Conservation (phyloP, 306 rosid species). For the Dalbergia oliveri region DNA sequence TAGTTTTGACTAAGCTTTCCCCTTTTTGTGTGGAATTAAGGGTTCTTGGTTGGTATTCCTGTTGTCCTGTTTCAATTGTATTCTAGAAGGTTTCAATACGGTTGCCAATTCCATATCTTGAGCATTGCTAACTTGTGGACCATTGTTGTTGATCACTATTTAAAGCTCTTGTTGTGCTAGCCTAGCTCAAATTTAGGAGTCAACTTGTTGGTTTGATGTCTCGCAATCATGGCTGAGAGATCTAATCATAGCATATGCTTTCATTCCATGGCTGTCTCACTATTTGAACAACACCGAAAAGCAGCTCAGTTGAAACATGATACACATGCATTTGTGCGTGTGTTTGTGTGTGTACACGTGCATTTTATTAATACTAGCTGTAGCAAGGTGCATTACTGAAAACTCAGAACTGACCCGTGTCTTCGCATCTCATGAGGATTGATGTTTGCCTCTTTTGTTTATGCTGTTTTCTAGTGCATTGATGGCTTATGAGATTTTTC, state of each 20-base stretch:
- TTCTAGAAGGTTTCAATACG: neutral
- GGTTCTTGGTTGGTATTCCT: neutral
- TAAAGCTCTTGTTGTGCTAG: conserved; percentile 14
- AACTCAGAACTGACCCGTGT: too few relatives aligned
- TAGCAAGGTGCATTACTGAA: conserved; percentile 16
- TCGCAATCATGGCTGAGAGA: neutral
- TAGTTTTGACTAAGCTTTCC: neutral
- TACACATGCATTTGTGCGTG: neutral
- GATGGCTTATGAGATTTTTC: conserved; percentile 20
- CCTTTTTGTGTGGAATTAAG: neutral
- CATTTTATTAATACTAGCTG: conserved; percentile 16
- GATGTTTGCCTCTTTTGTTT: too few relatives aligned
- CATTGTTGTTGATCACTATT: neutral
- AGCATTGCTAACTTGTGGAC: conserved; percentile 23
- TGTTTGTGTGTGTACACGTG: conserved; percentile 12
- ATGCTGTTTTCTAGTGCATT: too few relatives aligned
- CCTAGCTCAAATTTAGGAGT: conserved; percentile 20
- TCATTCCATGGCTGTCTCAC: neutral
- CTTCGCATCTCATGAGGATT: too few relatives aligned
- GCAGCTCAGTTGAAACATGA: neutral
- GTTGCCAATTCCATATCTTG: neutral
- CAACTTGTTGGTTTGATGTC: neutral
- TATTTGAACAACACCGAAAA: neutral
- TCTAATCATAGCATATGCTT: neutral
- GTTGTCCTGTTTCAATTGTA: neutral